Evolutionary conservation across 108 stramenopile genomes (phyloP), one percentile per base, ranked within the genome.

Genomic region (Hondaea fermentalgiana): DNA sequence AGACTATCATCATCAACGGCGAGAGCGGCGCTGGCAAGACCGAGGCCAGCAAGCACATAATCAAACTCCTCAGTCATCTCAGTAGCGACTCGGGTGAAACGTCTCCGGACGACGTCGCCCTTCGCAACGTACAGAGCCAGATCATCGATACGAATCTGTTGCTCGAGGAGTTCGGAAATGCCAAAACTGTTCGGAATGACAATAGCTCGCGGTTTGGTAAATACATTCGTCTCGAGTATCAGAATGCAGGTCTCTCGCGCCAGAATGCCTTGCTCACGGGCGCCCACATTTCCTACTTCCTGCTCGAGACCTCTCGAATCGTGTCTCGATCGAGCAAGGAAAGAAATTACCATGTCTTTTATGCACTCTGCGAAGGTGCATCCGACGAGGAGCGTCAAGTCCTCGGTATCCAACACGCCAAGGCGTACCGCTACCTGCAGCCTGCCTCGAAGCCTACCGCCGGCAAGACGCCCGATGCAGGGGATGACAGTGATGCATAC

Each of bases 331-430:
- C 91, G 43, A 55, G 87, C 5, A 95, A 95, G 19, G 98, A 99
- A 91, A 88, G 98, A 6, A 97, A 97, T 88, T 99, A 96, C 92
- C 98, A 99, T 90, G 92, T 98, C 55, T 99, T 99, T 89, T 99
- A 99, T 88, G 96, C 98, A 90, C 95, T 99, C 57, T 90, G 96
- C 57, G 89, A 91, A 45, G 93, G 95, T 49, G 94, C 96, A 5
- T 90, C 92, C 4, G 88, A 83, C 10, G 87, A 92, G 51, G 95
- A 95, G 89, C 76, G 89, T 72, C 44, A 72, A 59, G 19, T 35
- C 72, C 59, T 91, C 44, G 45, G 43, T 57, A 71, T 93, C 25
- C 5, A 28, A 16, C 44, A 43, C 3, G 60, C 91, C 17, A 57
- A 90, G 6, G 88, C 87, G 53, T 91, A 89, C 47, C n/a, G 55